phyloP scores from a whole-genome alignment of 140 eudicot species.

The Flaveria floridana region DNA sequence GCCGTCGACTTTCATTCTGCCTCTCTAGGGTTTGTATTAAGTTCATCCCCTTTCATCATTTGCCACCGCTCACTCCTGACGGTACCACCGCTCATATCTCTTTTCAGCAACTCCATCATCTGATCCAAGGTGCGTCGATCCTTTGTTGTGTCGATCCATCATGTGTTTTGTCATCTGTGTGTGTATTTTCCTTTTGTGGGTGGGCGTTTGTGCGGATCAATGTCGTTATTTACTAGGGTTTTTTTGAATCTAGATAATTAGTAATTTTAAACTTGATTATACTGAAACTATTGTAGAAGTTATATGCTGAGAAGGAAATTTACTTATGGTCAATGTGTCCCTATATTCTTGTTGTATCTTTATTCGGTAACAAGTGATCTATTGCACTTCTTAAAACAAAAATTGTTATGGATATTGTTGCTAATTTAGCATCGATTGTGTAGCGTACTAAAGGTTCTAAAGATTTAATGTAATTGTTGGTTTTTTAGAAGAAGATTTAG shows the following conservation, averaged over 20 bases:
- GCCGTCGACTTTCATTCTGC: conserved; percentile 3
- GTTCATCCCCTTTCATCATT: conserved; percentile 19
- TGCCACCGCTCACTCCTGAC: conserved; percentile 14
- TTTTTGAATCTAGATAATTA: conserved; percentile 12
- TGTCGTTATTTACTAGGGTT: background rate
- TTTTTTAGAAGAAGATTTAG: conserved; percentile 5
- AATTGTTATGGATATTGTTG: conserved; percentile 31
- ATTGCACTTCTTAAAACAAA: background rate
- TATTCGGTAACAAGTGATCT: conserved; percentile 10
- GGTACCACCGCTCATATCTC: conserved; percentile 3
- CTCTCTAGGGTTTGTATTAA: conserved; percentile 27
- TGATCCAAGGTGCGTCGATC: conserved; percentile 15
- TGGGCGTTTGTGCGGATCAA: conserved; percentile 13
- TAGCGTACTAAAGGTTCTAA: conserved; percentile 14
- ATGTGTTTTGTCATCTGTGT: background rate
- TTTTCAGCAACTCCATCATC: background rate
- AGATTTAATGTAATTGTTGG: conserved; percentile 12
- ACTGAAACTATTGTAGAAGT: conserved; percentile 12
- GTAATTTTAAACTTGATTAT: conserved; percentile 17
- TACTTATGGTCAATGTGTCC: conserved; percentile 17
- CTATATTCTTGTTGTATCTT: conserved; percentile 13
- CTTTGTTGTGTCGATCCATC: background rate
- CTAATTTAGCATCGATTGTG: conserved; percentile 30
- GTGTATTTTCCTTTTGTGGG: conserved; percentile 9
- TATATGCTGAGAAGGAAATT: conserved; percentile 20